Conservation (phyloP, 1,284 basidiomycete species). For the Tylopilus sp. region DNA sequence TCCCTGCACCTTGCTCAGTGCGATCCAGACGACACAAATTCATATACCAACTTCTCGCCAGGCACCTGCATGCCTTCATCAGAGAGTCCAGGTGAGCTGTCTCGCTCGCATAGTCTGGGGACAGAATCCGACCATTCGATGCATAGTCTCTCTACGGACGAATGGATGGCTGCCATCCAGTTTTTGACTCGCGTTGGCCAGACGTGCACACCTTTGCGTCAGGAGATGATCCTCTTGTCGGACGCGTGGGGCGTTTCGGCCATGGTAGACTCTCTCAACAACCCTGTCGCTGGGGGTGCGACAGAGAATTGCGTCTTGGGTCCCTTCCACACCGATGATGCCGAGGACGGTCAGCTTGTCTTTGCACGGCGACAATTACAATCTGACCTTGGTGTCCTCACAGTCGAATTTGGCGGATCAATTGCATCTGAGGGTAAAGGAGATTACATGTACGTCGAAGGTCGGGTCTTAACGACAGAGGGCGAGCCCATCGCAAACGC, state of each 20-base stretch:
- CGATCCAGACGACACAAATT: conserved; percentile 41
- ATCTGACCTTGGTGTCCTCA: not conserved
- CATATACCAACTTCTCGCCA: conserved; percentile 47
- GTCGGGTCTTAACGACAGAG: conserved; percentile 58
- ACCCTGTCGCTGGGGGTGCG: conserved; percentile 60
- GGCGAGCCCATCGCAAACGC: conserved; percentile 68
- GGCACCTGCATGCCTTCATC: conserved; percentile 69
- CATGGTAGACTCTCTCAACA: conserved; percentile 75
- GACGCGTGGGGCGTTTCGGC: conserved; percentile 77
- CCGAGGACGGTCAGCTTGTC: conserved; percentile 60
- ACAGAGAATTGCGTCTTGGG: conserved; percentile 79
- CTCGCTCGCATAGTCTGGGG: not conserved
- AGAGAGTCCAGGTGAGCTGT: conserved; percentile 56
- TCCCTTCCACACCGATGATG: conserved; percentile 82
- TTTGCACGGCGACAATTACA: not conserved
- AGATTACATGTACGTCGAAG: conserved; percentile 77
- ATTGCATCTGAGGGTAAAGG: conserved; percentile 83
- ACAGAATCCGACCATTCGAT: not conserved
- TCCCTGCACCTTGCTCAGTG: conserved; percentile 2
- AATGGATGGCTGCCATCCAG: conserved; percentile 79
- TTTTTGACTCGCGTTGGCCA: conserved; percentile 78
- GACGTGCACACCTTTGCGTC: conserved; percentile 67
- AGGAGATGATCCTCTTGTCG: conserved; percentile 83
- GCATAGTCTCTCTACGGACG: conserved; percentile 68
- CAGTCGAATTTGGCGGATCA: conserved; percentile 56